Base-by-base conservation (phyloP, 2,329 filamentous ascomycete species). In the Aspergillus aculeatus region DNA sequence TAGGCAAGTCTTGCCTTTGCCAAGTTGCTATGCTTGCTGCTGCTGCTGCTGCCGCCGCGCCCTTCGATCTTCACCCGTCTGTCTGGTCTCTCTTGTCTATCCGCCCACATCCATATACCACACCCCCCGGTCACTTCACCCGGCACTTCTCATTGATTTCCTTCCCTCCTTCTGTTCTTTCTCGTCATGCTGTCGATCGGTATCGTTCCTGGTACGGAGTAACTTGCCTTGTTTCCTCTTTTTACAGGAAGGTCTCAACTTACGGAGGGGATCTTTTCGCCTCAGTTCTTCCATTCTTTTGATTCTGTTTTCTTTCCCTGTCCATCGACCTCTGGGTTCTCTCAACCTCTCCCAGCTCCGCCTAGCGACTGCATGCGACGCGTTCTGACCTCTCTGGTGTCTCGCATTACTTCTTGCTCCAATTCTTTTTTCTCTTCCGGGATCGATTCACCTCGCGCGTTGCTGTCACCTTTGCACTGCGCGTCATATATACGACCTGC, bases 281-380 rank as follows among this genome's bases (percentile, higher is more conserved):
- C 54, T 32, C 19, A 24, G 3, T 19, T 26, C 16, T 23, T 21
- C 31, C 32, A 23, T 26, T 52, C 35, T 26, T 38, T 50, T 32
- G 44, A 23, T n/a, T 54, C 29, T 16, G 38, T 52, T 16, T 38
- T 49, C 19, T 32, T 51, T 47, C 21, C 14, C 38, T 21, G 5
- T 47, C n/a, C 47, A 16, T 41, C 19, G 2, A 41, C 16, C 11
- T 51, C 50, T 32, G 29, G 31, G 19, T 31, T 32, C 50, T 16
- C 31, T 47, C 38, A 24, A 44, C 44, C 55, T 49, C 38, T 48
- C 44, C 38, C 31, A 44, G 19, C 26, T 53, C 48, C 35, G 19
- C 32, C 29, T 23, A 47, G 48, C 47, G 44, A 41, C 48, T 59
- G 53, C 24, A 51, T 61, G 55, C 61, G 62, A 64, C 62, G 63